These are phyloP conservation scores for Liquidambar formosana DNA, from an alignment of 164 flowering plant genomes.

Conservation along the genomic window DNA sequence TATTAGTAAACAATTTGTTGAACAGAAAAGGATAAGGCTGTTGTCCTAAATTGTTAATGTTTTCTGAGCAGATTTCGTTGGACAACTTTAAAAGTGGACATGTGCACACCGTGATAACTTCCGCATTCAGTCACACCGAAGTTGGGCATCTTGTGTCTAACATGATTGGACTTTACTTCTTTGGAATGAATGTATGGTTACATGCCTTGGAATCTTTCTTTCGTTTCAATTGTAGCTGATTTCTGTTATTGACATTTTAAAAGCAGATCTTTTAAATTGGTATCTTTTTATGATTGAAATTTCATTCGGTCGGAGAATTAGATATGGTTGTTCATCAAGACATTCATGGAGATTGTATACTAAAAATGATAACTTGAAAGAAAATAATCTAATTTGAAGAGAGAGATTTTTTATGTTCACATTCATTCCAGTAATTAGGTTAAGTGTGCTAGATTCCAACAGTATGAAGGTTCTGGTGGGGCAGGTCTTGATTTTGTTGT, in stretches of 20 bases:
- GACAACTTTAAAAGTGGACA: slow-evolving; percentile 76
- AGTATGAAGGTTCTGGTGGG: background rate
- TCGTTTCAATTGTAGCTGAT: background rate
- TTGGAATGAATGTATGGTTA: slow-evolving; percentile 61
- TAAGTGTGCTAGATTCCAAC: background rate
- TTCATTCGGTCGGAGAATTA: background rate
- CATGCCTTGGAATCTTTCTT: slow-evolving; percentile 11
- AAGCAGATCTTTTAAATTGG: too few relatives aligned
- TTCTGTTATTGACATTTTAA: background rate
- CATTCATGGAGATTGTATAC: background rate
- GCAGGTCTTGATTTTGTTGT: background rate
- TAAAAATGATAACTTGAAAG: background rate
- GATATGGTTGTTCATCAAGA: background rate
- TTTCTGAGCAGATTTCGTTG: slow-evolving; percentile 62
- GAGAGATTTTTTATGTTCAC: background rate
- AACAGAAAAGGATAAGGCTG: background rate
- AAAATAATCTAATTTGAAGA: background rate
- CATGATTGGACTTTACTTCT: slow-evolving; percentile 95
- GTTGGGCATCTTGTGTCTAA: slow-evolving; percentile 62
- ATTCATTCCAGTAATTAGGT: background rate
- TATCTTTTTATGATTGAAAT: too few relatives aligned
- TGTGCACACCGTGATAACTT: slow-evolving; percentile 78
- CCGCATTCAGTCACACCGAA: slow-evolving; percentile 84
- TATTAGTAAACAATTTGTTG: too few relatives aligned
- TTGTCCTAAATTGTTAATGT: slow-evolving; percentile 10